Percentiles rank a stretch among this genome's conserved stretches.
Conservation (phyloP, 768 basidiomycete species). For the Lactifluus hygrophoroides region DNA sequence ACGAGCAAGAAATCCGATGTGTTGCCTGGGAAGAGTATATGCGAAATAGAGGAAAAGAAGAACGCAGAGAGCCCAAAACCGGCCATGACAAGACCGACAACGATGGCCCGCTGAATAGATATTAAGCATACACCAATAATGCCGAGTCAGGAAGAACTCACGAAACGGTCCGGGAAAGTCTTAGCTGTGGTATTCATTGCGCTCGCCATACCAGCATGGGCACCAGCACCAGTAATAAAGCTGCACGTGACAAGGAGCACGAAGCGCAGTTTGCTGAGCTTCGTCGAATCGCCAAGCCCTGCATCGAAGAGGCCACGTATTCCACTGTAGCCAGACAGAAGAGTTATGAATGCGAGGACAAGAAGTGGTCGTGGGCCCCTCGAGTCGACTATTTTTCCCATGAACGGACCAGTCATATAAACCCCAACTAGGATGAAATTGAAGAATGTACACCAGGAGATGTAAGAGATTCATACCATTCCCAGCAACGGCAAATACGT, state of each 20-base stretch:
- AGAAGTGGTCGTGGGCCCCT: slow-evolving; percentile 66
- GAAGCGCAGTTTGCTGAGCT: slow-evolving; percentile 37
- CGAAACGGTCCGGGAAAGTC: slow-evolving; percentile 63
- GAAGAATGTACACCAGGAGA: not conserved
- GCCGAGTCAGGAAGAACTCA: slow-evolving; percentile 29
- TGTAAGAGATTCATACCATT: slow-evolving; percentile 41
- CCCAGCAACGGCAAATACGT: slow-evolving; percentile 73
- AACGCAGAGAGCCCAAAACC: slow-evolving; percentile 69
- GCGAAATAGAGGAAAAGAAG: slow-evolving; percentile 73
- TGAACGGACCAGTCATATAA: slow-evolving; percentile 65
- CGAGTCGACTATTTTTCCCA: slow-evolving; percentile 71
- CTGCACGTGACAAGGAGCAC: slow-evolving; percentile 49
- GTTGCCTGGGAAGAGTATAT: slow-evolving; percentile 64
- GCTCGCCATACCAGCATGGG: slow-evolving; percentile 61
- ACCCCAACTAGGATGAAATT: slow-evolving; percentile 50
- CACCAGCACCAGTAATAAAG: slow-evolving; percentile 70
- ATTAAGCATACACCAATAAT: not conserved
- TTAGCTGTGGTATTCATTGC: slow-evolving; percentile 78
- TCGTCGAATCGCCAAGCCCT: slow-evolving; percentile 27
- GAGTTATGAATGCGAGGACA: slow-evolving; percentile 44
- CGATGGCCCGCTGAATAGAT: slow-evolving; percentile 49
- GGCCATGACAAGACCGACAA: slow-evolving; percentile 32
- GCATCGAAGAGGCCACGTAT: slow-evolving; percentile 60
- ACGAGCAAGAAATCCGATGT: slow-evolving; percentile 70
- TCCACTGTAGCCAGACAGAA: slow-evolving; percentile 67